Evolutionary conservation across 2,329 filamentous ascomycete species (phyloP).

Genomic region (Nemania abortiva): DNA sequence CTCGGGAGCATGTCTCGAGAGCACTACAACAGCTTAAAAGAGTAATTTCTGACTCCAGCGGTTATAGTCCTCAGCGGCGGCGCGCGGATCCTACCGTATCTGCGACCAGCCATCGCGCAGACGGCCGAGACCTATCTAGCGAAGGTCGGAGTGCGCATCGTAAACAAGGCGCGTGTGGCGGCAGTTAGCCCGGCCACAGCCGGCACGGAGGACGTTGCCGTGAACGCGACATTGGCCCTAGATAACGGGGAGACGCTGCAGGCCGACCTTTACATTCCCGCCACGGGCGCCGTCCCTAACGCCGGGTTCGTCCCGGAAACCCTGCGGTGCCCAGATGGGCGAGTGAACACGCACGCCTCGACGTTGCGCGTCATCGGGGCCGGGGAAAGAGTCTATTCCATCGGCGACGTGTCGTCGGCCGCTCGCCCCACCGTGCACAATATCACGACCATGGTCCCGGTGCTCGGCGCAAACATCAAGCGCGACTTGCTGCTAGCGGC

Average conservation of each 20-base stretch:
- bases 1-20: too few relatives aligned
- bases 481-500: conserved; percentile 59
- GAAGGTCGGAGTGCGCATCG: conserved; percentile 60
- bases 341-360: conserved; percentile 53
- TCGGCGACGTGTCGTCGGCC: conserved; percentile 59
- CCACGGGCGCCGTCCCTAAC: conserved; percentile 58
- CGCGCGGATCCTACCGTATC: conserved; percentile 55
- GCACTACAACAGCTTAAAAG: too few relatives aligned
- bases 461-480: conserved; percentile 62
- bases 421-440: conserved; percentile 58
- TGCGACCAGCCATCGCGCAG: conserved; percentile 55
- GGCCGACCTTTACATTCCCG: conserved; percentile 63
- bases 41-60: too few relatives aligned
- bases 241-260: conserved; percentile 54
- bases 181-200: conserved; percentile 49
- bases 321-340: conserved; percentile 53
- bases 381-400: conserved; percentile 57
- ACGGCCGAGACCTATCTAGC: conserved; percentile 58
- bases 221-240: conserved; percentile 54
- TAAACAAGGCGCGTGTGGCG: conserved; percentile 57
- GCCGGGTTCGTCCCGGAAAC: conserved; percentile 53
- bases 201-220: conserved; percentile 47
- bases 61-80: conserved; percentile 58
- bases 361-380: conserved; percentile 54
- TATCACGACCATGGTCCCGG: conserved; percentile 56